phyloP scores from a whole-genome alignment of 768 basidiomycete species.

The Chlorophyllum brunneum region DNA sequence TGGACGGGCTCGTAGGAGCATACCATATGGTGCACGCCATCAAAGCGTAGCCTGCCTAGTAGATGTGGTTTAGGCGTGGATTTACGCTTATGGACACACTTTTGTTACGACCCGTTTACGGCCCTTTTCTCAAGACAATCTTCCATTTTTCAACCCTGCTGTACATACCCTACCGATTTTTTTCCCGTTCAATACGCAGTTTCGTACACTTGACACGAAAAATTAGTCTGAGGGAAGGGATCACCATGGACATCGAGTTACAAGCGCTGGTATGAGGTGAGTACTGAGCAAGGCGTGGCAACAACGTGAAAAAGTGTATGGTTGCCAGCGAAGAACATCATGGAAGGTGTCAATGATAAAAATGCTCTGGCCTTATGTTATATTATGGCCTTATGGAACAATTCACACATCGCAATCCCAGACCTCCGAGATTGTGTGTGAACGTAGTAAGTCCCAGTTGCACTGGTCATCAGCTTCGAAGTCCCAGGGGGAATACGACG shows the following conservation, averaged over 20 bases:
- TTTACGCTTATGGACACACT: not conserved
- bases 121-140: not conserved
- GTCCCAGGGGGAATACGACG: not conserved
- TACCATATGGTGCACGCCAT: conserved; percentile 49
- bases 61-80: not conserved
- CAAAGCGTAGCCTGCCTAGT: conserved; percentile 5
- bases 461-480: too few relatives aligned
- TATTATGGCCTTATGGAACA: not conserved
- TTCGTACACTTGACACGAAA: not conserved
- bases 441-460: too few relatives aligned
- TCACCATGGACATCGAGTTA: not conserved
- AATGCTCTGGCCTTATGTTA: not conserved
- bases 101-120: not conserved
- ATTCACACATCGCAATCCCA: too few relatives aligned
- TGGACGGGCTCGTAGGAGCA: conserved; percentile 43
- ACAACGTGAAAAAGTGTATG: conserved; percentile 10
- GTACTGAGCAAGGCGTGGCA: not conserved
- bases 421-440: too few relatives aligned
- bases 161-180: not conserved
- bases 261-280: not conserved
- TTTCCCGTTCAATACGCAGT: not conserved
- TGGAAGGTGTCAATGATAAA: conserved; percentile 8
- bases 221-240: too few relatives aligned
- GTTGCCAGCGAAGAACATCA: not conserved
- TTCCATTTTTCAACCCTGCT: not conserved